Conservation (phyloP, 2,329 filamentous ascomycete genomes). For the Cadophora sp. region DNA sequence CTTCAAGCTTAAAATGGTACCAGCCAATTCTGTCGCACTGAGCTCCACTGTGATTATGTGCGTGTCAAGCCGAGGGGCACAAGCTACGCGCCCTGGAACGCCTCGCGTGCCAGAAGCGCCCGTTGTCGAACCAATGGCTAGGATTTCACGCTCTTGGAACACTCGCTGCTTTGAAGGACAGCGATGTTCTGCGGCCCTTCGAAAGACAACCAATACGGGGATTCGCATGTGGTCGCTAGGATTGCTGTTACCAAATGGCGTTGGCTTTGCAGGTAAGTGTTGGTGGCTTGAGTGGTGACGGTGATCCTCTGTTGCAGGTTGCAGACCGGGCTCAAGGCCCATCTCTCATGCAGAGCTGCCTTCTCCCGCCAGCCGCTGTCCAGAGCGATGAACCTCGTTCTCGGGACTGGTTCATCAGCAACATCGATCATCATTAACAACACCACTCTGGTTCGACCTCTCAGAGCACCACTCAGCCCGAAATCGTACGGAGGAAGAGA, state of each 20-base stretch:
- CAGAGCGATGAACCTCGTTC: neutral
- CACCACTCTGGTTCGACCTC: conserved; percentile 2
- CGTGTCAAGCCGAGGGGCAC: neutral
- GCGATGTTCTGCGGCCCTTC: conserved; percentile 11
- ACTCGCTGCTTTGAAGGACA: conserved; percentile 38
- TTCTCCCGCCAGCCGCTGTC: neutral
- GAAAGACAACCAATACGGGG: conserved; percentile 3
- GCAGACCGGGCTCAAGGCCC: neutral
- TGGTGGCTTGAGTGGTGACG: conserved; percentile 10
- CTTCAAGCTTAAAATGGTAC: conserved; percentile 7
- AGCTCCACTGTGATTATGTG: neutral
- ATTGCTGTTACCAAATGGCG: conserved; percentile 18
- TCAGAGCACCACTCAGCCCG: neutral
- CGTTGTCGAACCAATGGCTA: conserved; percentile 35
- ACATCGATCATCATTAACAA: neutral
- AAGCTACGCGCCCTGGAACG: conserved; percentile 41
- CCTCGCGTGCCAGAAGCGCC: conserved; percentile 38
- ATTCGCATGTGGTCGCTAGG: conserved; percentile 27
- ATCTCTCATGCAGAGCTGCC: neutral
- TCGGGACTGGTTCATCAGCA: conserved; percentile 3
- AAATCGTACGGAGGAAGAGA: neutral
- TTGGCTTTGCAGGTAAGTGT: conserved; percentile 14
- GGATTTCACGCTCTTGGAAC: conserved; percentile 37
- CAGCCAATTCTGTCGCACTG: neutral
- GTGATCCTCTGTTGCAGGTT: conserved; percentile 4